A percentile compares a stretch with the other conserved stretches of the same genome.
Conservation (phyloP, 305 asterid genomes). For the Solanum hybrid region DNA sequence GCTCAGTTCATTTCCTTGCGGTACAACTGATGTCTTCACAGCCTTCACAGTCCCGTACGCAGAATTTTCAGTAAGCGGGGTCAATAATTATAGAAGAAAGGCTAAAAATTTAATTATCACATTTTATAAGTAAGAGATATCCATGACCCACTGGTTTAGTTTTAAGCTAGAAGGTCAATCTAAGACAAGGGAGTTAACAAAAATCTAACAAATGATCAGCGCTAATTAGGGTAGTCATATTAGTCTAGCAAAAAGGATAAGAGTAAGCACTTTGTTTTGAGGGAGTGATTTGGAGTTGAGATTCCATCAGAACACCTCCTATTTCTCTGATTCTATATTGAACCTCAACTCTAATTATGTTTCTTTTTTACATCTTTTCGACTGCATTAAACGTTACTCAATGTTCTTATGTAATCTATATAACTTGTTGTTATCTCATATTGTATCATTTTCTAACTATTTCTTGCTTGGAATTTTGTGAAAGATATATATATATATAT, state of each 20-base stretch:
- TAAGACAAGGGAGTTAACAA: background rate
- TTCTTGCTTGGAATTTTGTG: constrained; percentile 9
- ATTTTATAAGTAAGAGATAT: background rate
- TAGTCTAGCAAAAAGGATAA: background rate
- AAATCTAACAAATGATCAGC: background rate
- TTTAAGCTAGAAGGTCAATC: background rate
- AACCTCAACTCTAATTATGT: background rate
- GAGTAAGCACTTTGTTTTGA: background rate
- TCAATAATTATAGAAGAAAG: background rate
- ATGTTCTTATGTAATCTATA: constrained; percentile 1
- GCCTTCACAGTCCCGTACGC: constrained; percentile 21
- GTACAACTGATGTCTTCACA: constrained; percentile 40
- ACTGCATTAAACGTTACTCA: background rate
- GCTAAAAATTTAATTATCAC: background rate
- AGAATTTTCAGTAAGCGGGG: background rate
- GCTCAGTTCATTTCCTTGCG: constrained; percentile 68
- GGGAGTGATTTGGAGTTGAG: background rate
- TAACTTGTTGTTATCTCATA: background rate
- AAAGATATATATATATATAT: background rate
- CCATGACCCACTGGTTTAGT: background rate
- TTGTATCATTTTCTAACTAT: background rate
- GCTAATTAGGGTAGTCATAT: background rate
- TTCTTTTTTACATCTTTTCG: background rate
- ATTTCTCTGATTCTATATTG: background rate
- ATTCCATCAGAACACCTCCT: background rate